These are phyloP conservation scores for Leonotis leonurus DNA, from an alignment of 257 asterid genomes.

Conservation along the genomic window DNA sequence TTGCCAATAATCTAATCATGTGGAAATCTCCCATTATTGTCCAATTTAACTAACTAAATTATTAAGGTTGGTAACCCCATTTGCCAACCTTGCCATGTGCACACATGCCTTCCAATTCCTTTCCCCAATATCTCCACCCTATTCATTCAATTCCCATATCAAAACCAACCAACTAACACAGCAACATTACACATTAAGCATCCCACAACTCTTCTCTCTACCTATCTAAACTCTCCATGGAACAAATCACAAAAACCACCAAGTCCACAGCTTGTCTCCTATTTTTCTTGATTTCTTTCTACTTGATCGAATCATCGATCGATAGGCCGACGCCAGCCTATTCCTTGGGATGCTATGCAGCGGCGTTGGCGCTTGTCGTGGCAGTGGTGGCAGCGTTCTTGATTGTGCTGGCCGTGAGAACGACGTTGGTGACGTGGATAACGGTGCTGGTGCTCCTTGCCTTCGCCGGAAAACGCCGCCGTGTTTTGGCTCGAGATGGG, in stretches of 20 bases:
- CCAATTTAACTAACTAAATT: slow-evolving; percentile 18
- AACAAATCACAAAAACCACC: slow-evolving; percentile 27
- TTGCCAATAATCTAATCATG: too few relatives aligned
- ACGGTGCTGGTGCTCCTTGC: slow-evolving; percentile 66
- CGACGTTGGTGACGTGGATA: slow-evolving; percentile 67
- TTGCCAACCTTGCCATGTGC: slow-evolving; percentile 89
- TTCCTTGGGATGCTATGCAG: slow-evolving; percentile 11
- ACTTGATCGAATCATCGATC: slow-evolving; percentile 19
- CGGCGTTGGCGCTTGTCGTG: slow-evolving; percentile 18
- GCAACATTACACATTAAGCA: neutral
- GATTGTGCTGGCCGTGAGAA: slow-evolving; percentile 42
- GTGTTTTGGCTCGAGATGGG: slow-evolving; percentile 57
- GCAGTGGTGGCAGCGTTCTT: slow-evolving; percentile 23
- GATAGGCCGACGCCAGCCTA: slow-evolving; percentile 8
- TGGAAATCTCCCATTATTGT: slow-evolving; percentile 22
- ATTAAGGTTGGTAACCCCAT: slow-evolving; percentile 31
- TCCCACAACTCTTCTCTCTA: neutral
- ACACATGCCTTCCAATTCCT: slow-evolving; percentile 46
- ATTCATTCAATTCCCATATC: slow-evolving; percentile 14
- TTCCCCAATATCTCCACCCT: slow-evolving; percentile 16
- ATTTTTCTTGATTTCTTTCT: slow-evolving; percentile 34
- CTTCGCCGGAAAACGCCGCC: slow-evolving; percentile 65
- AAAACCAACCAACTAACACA: neutral
- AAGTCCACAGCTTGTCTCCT: slow-evolving; percentile 30
- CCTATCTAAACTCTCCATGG: slow-evolving; percentile 39